Conservation (phyloP, 148 eudicot species). For the Cornus kousa region DNA sequence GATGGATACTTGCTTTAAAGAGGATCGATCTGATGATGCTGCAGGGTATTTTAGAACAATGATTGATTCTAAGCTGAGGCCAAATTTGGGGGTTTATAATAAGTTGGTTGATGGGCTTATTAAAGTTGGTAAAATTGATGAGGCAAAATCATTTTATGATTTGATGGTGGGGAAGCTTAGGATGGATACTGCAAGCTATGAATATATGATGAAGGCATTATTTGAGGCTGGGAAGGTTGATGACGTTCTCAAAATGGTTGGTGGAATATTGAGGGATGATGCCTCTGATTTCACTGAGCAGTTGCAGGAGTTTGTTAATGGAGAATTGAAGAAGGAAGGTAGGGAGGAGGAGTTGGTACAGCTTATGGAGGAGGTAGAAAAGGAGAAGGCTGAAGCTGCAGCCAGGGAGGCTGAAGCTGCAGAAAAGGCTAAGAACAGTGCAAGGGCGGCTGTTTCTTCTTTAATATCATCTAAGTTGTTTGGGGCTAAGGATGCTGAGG, state of each 20-base stretch:
- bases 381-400: slow-evolving; percentile 82
- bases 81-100: slow-evolving; percentile 69
- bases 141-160: slow-evolving; percentile 84
- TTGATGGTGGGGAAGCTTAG: slow-evolving; percentile 85
- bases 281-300: slow-evolving; percentile 68
- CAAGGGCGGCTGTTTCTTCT: slow-evolving; percentile 74
- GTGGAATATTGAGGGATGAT: slow-evolving; percentile 70
- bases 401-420: slow-evolving; percentile 75
- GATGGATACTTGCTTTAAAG: slow-evolving; percentile 87
- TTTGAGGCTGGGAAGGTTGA: slow-evolving; percentile 68
- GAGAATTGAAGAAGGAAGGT: slow-evolving; percentile 60
- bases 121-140: slow-evolving; percentile 71
- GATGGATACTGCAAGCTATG: slow-evolving; percentile 78
- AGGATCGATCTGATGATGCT: slow-evolving; percentile 74
- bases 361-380: slow-evolving; percentile 63
- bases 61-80: slow-evolving; percentile 76
- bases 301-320: slow-evolving; percentile 69
- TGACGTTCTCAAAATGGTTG: slow-evolving; percentile 66
- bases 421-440: slow-evolving; percentile 70
- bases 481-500: slow-evolving; percentile 49
- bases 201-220: slow-evolving; percentile 72
- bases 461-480: slow-evolving; percentile 70
- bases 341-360: slow-evolving; percentile 77
- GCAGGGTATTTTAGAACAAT: slow-evolving; percentile 73
- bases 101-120: slow-evolving; percentile 76